Base-by-base conservation (phyloP, 2,329 filamentous ascomycete genomes). In the Coniochaeta sp. region DNA sequence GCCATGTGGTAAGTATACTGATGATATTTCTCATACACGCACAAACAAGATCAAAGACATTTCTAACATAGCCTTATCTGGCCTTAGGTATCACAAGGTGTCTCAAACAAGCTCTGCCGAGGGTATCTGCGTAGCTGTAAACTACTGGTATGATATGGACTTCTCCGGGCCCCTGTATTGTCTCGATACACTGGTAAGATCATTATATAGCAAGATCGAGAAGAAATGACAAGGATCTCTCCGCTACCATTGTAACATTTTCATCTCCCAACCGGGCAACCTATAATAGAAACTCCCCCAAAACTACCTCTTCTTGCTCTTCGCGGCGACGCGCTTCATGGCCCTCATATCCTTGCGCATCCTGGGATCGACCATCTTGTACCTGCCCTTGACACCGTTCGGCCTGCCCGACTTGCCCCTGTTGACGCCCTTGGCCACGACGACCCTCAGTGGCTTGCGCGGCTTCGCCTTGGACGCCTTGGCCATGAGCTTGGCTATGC, bases 321-420 rank as follows among this genome's bases (percentile, higher is more conserved):
- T 90, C 80, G 96, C 92, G 28, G 78, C 71, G 62, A 82, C 71
- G 68, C 93, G 84, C 85, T 96, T 96, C 75, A 93, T 82, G 1
- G 89, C 92, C 72, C 92, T 81, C 59, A 95, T 83, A 79, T 98
- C 95, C 87, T 97, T 98, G 86, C 97, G 97, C 86, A 97, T 86
- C 67, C 95, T 84, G 16, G 90, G 80, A 77, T 98, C 93, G 59
- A 99, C 93, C 81, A 99, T 96, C 81, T 96, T 96, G 74, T 99
- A 99, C 66, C 91, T 88, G 40, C 93, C 93, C 84, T 96, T 97
- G 26, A 96, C 91, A 62, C 93, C 95, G 73, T 86, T 89, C 2
- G 95, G 95, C 67, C 93, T 82, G 22, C 93, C 93, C 72, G 89
- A 85, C 70, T 96, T 87, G 69, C 91, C 93, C 67, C 87, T 88